A percentile compares a stretch with the other conserved stretches of the same genome.
Evolutionary conservation across 192 early-diverging fungal genomes (phyloP).

Genomic region (Coemansia sp.): DNA sequence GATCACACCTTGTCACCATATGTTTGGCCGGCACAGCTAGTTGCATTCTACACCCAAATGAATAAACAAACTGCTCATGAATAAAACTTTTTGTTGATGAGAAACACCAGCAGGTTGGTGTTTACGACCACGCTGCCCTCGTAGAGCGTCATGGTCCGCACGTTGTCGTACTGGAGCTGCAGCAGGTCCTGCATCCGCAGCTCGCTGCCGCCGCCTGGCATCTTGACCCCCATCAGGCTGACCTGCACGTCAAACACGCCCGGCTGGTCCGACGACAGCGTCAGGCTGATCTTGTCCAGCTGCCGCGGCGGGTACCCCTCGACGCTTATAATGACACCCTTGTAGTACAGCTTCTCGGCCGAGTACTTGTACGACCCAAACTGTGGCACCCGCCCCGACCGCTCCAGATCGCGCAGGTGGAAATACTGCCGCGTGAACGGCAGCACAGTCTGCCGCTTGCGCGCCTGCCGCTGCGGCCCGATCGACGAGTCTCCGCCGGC

Average conservation of each 20-base stretch:
- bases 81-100: conserved; percentile 96
- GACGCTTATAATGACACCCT: conserved; percentile 85
- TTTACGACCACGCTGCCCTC: conserved; percentile 92
- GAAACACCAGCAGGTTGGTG: conserved; percentile 88
- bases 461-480: conserved; percentile 52
- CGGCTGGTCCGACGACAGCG: conserved; percentile 85
- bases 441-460: conserved; percentile 54
- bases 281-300: conserved; percentile 83
- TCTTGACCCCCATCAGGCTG: conserved; percentile 62
- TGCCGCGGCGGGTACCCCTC: conserved; percentile 76
- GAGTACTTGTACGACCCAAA: conserved; percentile 99
- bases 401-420: conserved; percentile 81
- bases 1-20: too few relatives aligned
- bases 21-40: too few relatives aligned
- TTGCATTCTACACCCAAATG: too few relatives aligned
- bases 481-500: conserved; percentile 48
- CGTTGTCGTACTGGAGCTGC: conserved; percentile 89
- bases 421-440: conserved; percentile 95
- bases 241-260: conserved; percentile 90
- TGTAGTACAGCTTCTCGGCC: conserved; percentile 85
- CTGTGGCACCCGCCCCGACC: conserved; percentile 80
- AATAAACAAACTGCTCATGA: conserved; percentile 9
- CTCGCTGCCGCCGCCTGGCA: conserved; percentile 68
- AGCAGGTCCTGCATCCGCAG: conserved; percentile 88
- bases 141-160: conserved; percentile 84